These are phyloP conservation scores for Claviceps monticola DNA, from an alignment of 2,329 filamentous ascomycete species.

Conservation along the genomic window DNA sequence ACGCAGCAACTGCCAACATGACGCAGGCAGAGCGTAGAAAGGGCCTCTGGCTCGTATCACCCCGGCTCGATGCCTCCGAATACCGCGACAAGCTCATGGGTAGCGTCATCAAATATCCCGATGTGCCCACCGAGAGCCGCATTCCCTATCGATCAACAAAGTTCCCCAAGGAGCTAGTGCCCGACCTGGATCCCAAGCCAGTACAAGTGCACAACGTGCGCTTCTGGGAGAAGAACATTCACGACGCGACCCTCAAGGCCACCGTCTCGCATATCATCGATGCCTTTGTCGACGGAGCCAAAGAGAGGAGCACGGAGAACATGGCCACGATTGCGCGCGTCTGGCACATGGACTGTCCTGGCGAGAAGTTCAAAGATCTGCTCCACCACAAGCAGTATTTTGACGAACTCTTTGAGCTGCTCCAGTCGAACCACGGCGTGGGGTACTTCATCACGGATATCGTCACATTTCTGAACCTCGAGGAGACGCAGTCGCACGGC, in stretches of 20 bases:
- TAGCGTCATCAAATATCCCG: constrained; percentile 16
- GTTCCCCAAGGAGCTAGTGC: constrained; percentile 13
- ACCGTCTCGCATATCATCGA: constrained; percentile 15
- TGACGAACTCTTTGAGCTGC: constrained; percentile 15
- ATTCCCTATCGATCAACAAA: constrained; percentile 12
- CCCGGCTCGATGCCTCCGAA: constrained; percentile 14
- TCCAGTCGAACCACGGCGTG: constrained; percentile 11
- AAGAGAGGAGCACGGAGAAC: constrained; percentile 9
- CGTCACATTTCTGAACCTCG: constrained; percentile 15
- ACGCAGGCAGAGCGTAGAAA: constrained; percentile 3
- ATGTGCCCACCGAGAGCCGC: constrained; percentile 14
- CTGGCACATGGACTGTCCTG: constrained; percentile 18
- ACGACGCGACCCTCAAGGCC: constrained; percentile 12
- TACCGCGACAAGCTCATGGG: constrained; percentile 18
- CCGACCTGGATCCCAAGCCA: constrained; percentile 14
- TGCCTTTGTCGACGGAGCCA: constrained; percentile 13
- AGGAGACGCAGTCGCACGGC: constrained; percentile 9
- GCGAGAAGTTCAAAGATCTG: constrained; percentile 17
- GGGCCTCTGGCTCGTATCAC: constrained; percentile 15
- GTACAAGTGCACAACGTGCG: constrained; percentile 15
- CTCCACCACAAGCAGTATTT: constrained; percentile 14
- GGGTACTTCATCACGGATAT: constrained; percentile 18
- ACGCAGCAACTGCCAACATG: neutral
- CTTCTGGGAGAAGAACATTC: constrained; percentile 15
- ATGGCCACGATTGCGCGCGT: constrained; percentile 15